phyloP scores from a whole-genome alignment of 352 stramenopile species.

The Pythium plurisporium region DNA sequence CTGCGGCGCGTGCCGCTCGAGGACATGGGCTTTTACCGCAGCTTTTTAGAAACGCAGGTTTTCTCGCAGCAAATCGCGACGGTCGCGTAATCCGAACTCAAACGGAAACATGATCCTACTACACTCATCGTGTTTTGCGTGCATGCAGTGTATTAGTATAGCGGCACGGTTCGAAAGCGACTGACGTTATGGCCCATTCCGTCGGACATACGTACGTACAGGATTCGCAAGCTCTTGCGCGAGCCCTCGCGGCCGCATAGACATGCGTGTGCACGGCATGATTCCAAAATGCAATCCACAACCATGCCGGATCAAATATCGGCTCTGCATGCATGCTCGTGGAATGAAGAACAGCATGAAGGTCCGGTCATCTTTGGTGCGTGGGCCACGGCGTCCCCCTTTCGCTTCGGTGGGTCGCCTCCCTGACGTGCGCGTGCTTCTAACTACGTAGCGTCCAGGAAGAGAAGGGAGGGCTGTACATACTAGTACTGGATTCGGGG shows the following conservation, averaged over 20 bases:
- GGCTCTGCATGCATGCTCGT: no score
- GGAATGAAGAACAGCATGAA: neutral
- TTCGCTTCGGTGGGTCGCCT: no score
- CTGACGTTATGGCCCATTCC: no score
- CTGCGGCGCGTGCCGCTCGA: conserved; percentile 39
- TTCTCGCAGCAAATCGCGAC: conserved; percentile 83
- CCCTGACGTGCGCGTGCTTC: conserved; percentile 1
- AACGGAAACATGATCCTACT: neutral
- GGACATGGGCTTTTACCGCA: conserved; percentile 69
- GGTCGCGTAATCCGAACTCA: conserved; percentile 25
- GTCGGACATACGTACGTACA: no score
- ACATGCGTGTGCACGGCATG: no score
- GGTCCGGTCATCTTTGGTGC: neutral
- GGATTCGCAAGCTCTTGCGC: neutral
- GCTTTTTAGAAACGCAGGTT: conserved; percentile 82
- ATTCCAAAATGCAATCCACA: no score
- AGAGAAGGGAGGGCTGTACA: no score
- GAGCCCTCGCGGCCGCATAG: neutral
- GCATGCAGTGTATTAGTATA: neutral
- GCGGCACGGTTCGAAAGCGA: neutral
- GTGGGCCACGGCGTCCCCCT: no score
- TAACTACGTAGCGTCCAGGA: no score
- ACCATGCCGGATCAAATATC: no score
- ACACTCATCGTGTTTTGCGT: neutral
- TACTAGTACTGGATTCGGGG: no score